Evolutionary conservation across 2,329 filamentous ascomycete genomes (phyloP).

Genomic region (Daldinia eschscholtzii): DNA sequence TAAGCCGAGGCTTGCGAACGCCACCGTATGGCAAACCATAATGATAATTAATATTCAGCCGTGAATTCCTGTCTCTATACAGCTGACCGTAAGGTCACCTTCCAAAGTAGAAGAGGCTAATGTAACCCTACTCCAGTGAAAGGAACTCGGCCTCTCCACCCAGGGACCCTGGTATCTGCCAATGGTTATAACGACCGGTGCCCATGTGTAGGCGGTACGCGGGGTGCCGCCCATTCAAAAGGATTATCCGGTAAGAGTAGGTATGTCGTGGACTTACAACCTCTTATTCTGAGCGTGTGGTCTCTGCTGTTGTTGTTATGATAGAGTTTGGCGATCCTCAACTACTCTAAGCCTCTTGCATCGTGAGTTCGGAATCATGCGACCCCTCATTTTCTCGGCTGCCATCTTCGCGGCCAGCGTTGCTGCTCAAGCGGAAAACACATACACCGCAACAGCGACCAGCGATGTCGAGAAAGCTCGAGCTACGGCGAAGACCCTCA

Average conservation of each 20-base stretch:
- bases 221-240: constrained; percentile 7
- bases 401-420: constrained; percentile 42
- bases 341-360: background rate
- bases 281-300: background rate
- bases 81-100: constrained; percentile 22
- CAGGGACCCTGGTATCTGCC: constrained; percentile 4
- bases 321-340: background rate
- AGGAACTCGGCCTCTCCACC: constrained; percentile 18
- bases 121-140: constrained; percentile 27
- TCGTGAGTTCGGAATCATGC: constrained; percentile 35
- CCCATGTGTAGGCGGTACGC: constrained; percentile 29
- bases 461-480: constrained; percentile 66
- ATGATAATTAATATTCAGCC: background rate
- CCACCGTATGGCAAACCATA: background rate
- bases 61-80: constrained; percentile 1
- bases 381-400: constrained; percentile 42
- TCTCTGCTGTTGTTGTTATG: background rate
- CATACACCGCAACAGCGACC: constrained; percentile 65
- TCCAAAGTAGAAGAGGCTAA: constrained; percentile 32
- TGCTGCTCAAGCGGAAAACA: constrained; percentile 44
- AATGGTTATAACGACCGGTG: constrained; percentile 17
- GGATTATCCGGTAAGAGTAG: constrained; percentile 6
- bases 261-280: background rate
- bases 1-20: background rate
- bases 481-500: constrained; percentile 71